phyloP scores from a whole-genome alignment of 768 basidiomycete genomes.

The Chalciporus piperatus region DNA sequence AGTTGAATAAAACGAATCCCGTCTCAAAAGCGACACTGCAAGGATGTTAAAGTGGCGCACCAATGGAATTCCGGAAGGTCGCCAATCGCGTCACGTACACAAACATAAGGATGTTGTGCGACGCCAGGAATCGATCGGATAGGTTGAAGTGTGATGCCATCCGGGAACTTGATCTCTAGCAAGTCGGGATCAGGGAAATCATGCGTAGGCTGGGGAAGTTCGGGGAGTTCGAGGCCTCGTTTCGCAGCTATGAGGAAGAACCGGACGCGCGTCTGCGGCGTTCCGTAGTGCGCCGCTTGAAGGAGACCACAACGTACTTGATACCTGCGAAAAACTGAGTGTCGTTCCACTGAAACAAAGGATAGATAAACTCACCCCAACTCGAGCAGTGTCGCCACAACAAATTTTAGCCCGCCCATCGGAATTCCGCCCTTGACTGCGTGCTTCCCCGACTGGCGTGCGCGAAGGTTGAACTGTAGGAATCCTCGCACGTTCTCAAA shows the following conservation, averaged over 20 bases:
- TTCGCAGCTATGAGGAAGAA: slow-evolving; percentile 49
- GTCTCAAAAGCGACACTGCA: background rate
- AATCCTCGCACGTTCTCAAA: slow-evolving; percentile 52
- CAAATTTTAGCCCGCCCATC: slow-evolving; percentile 73
- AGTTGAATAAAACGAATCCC: background rate
- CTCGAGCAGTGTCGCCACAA: slow-evolving; percentile 56
- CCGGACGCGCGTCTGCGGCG: slow-evolving; percentile 44
- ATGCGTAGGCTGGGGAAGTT: slow-evolving; percentile 43
- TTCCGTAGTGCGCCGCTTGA: slow-evolving; percentile 48
- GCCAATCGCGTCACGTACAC: slow-evolving; percentile 68
- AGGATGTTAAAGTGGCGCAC: slow-evolving; percentile 35
- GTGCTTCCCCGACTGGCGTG: slow-evolving; percentile 38
- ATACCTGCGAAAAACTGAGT: slow-evolving; percentile 32
- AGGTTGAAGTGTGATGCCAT: slow-evolving; percentile 37
- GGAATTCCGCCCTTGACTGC: slow-evolving; percentile 59
- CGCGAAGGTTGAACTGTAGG: slow-evolving; percentile 37
- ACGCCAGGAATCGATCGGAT: slow-evolving; percentile 48
- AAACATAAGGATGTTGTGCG: slow-evolving; percentile 55
- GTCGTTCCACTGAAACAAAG: background rate
- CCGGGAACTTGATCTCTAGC: slow-evolving; percentile 52
- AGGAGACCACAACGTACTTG: slow-evolving; percentile 42
- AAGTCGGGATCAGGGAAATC: slow-evolving; percentile 38
- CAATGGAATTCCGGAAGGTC: slow-evolving; percentile 76
- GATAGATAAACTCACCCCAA: slow-evolving; percentile 51
- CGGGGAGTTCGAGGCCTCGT: slow-evolving; percentile 35